phyloP scores from a whole-genome alignment of 1,284 basidiomycete species.

The Apiotrichum sp. region DNA sequence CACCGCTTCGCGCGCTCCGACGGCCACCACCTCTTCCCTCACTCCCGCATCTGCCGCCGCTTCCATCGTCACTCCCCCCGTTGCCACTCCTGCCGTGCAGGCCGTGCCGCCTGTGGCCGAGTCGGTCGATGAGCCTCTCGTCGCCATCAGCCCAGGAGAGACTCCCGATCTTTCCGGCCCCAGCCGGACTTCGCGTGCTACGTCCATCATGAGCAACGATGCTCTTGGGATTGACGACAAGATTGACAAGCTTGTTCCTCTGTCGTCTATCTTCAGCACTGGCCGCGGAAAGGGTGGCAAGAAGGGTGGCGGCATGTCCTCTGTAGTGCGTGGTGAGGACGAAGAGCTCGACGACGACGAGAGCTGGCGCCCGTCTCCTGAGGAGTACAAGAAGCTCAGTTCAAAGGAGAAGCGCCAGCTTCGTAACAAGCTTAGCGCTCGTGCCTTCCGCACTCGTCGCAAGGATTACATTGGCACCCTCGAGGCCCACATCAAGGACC shows the following conservation, averaged over 20 bases:
- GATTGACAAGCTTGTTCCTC: constrained; percentile 39
- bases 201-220: constrained; percentile 15
- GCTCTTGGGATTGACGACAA: constrained; percentile 24
- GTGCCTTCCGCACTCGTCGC: constrained; percentile 86
- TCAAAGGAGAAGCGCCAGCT: constrained; percentile 95
- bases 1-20: neutral
- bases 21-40: constrained; percentile 4
- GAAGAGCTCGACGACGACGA: constrained; percentile 47
- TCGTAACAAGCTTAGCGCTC: constrained; percentile 91
- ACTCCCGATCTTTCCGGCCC: neutral
- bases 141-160: constrained; percentile 25
- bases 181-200: constrained; percentile 21
- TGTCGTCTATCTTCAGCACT: constrained; percentile 43
- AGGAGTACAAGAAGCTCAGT: constrained; percentile 91
- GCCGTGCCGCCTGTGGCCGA: constrained; percentile 4
- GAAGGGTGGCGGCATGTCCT: constrained; percentile 48
- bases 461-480: constrained; percentile 94
- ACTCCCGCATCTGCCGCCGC: neutral
- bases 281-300: constrained; percentile 48
- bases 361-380: constrained; percentile 54
- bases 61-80: neutral
- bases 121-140: constrained; percentile 27
- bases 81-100: neutral
- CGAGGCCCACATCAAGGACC: constrained; percentile 86
- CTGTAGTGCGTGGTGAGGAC: constrained; percentile 44